These are phyloP conservation scores for Boletales sp. DNA, from an alignment of 768 basidiomycete genomes.

Conservation along the genomic window DNA sequence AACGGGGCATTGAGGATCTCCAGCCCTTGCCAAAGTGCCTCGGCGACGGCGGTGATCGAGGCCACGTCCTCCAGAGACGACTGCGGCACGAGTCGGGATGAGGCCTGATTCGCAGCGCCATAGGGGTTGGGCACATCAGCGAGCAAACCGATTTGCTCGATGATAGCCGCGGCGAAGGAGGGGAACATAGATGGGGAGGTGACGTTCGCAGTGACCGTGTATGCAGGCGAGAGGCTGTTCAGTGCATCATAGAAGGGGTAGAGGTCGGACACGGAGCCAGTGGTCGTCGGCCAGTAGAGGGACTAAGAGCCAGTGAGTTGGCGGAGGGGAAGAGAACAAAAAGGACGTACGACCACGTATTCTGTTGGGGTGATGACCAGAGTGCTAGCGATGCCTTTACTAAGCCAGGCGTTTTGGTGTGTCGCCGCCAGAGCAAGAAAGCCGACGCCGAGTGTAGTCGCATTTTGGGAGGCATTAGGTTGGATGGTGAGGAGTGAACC, in stretches of 20 bases:
- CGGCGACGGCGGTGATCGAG: constrained; percentile 10
- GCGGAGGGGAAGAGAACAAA: background rate
- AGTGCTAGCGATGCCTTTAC: constrained; percentile 10
- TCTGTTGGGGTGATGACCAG: background rate
- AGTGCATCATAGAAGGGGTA: constrained; percentile 18
- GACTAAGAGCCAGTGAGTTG: constrained; percentile 1
- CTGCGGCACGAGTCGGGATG: constrained; percentile 19
- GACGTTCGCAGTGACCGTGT: constrained; percentile 13
- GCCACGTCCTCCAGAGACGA: constrained; percentile 3
- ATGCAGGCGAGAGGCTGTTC: constrained; percentile 6
- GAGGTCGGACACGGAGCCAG: constrained; percentile 3
- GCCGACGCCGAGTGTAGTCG: constrained; percentile 11
- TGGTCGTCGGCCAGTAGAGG: constrained; percentile 13
- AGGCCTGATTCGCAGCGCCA: constrained; percentile 8
- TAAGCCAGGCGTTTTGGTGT: constrained; percentile 14
- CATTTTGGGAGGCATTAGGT: constrained; percentile 10
- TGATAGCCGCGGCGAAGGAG: constrained; percentile 6
- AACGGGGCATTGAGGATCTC: constrained; percentile 10
- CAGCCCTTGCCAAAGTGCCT: constrained; percentile 20
- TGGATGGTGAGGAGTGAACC: constrained; percentile 11
- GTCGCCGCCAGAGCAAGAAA: constrained; percentile 17
- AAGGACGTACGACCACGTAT: constrained; percentile 16
- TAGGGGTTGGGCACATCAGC: constrained; percentile 9
- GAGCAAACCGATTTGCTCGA: background rate
- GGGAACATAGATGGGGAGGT: constrained; percentile 7